A percentile compares a stretch with the other conserved stretches of the same genome.
phyloP scores from a whole-genome alignment of 805 yeast genomes.

The Candida caryicola region DNA sequence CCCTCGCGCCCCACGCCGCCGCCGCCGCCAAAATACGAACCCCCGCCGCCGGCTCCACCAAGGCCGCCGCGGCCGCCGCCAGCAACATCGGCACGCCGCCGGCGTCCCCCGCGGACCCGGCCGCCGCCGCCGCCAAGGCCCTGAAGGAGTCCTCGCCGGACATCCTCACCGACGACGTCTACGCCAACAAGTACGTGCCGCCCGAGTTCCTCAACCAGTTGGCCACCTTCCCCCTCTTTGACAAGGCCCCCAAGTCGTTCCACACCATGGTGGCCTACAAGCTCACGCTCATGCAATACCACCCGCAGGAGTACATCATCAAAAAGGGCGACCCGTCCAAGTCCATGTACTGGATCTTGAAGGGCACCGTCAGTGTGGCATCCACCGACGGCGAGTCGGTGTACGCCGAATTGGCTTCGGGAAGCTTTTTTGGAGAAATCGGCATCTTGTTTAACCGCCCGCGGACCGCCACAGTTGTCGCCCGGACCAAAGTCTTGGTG shows the following conservation, averaged over 20 bases:
- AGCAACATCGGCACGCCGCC: constrained; percentile 10
- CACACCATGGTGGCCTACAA: constrained; percentile 57
- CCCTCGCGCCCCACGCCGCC: background rate
- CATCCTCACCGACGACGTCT: constrained; percentile 1
- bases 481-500: constrained; percentile 61
- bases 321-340: constrained; percentile 70
- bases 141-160: constrained; percentile 6
- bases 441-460: constrained; percentile 75
- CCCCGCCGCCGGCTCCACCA: constrained; percentile 1
- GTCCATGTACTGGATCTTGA: constrained; percentile 76
- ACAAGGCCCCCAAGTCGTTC: constrained; percentile 64
- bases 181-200: constrained; percentile 36
- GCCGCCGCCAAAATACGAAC: background rate
- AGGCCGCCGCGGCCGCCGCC: constrained; percentile 12
- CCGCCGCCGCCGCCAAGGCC: constrained; percentile 9
- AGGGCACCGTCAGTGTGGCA: constrained; percentile 74
- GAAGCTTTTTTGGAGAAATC: constrained; percentile 76
- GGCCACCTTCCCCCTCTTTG: constrained; percentile 61
- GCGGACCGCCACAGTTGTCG: constrained; percentile 75
- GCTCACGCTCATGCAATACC: constrained; percentile 56
- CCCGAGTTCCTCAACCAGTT: constrained; percentile 53
- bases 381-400: constrained; percentile 75
- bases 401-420: constrained; percentile 66
- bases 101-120: constrained; percentile 8
- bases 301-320: constrained; percentile 68